These are phyloP conservation scores for Exophiala oligosperma DNA, from an alignment of 2,329 filamentous ascomycete species.

Conservation along the genomic window DNA sequence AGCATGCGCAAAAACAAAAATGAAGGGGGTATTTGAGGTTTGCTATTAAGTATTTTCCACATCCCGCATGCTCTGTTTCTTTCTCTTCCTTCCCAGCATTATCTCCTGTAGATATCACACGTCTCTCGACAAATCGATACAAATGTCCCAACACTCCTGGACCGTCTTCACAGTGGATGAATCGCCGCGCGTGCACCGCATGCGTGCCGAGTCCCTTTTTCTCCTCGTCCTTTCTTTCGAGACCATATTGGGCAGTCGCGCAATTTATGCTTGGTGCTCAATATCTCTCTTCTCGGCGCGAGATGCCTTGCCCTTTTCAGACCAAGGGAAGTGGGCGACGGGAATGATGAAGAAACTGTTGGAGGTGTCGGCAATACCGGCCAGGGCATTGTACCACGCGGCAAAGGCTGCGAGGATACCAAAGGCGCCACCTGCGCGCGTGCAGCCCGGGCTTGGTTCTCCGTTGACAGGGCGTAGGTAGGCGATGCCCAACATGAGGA, in stretches of 20 bases:
- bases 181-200: too few relatives aligned
- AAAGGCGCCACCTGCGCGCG: slow-evolving; percentile 74
- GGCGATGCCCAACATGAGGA: slow-evolving; percentile 68
- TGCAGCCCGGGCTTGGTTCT: slow-evolving; percentile 50
- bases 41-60: too few relatives aligned
- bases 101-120: too few relatives aligned
- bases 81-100: too few relatives aligned
- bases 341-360: slow-evolving; percentile 90
- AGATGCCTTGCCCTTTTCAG: slow-evolving; percentile 67
- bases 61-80: too few relatives aligned
- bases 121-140: too few relatives aligned
- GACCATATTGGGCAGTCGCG: background rate
- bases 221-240: background rate
- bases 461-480: slow-evolving; percentile 55
- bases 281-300: slow-evolving; percentile 52
- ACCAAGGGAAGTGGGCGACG: slow-evolving; percentile 95
- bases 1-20: too few relatives aligned
- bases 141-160: too few relatives aligned
- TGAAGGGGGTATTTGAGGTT: too few relatives aligned
- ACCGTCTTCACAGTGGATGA: too few relatives aligned
- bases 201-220: too few relatives aligned
- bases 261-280: slow-evolving; percentile 37
- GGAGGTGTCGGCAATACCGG: slow-evolving; percentile 70
- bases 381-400: slow-evolving; percentile 84
- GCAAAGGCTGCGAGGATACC: slow-evolving; percentile 78